A percentile compares a stretch with the other conserved stretches of the same genome.
These are phyloP conservation scores for Candida tetrigidarum DNA, from an alignment of 1,139 yeast genomes.

Conservation along the genomic window DNA sequence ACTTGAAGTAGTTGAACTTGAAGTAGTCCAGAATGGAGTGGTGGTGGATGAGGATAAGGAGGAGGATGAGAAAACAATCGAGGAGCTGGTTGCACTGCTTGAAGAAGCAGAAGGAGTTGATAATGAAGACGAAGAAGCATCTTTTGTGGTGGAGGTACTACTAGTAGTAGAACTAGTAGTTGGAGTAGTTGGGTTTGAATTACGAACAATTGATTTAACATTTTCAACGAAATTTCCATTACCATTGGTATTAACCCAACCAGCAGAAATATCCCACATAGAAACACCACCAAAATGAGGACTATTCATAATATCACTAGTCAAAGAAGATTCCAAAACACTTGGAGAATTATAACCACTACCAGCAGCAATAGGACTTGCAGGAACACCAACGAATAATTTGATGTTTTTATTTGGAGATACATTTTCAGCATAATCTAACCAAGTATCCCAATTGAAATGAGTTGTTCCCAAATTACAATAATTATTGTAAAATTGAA, in stretches of 20 bases:
- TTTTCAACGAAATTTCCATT: slow-evolving; percentile 47
- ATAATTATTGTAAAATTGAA: slow-evolving; percentile 93
- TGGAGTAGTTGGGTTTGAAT: slow-evolving; percentile 13
- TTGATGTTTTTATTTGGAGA: slow-evolving; percentile 73
- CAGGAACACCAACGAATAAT: slow-evolving; percentile 76
- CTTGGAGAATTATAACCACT: slow-evolving; percentile 30
- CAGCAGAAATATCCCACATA: slow-evolving; percentile 93
- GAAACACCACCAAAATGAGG: slow-evolving; percentile 80
- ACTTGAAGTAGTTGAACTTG: slow-evolving; percentile 5
- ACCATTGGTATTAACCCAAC: slow-evolving; percentile 54
- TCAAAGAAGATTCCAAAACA: slow-evolving; percentile 24
- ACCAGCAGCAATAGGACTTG: slow-evolving; percentile 68
- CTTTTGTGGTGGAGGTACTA: slow-evolving; percentile 11
- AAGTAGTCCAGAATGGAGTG: slow-evolving; percentile 10
- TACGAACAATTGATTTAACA: slow-evolving; percentile 36
- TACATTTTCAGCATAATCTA: slow-evolving; percentile 58
- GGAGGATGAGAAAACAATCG: slow-evolving; percentile 10
- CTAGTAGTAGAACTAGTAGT: slow-evolving; percentile 12
- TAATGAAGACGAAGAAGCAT: too few species aligned
- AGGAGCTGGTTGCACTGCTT: slow-evolving; percentile 15
- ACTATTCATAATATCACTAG: slow-evolving; percentile 41
- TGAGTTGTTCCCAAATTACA: slow-evolving; percentile 56
- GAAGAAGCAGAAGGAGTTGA: slow-evolving; percentile 16
- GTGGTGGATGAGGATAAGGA: slow-evolving; percentile 14
- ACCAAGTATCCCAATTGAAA: slow-evolving; percentile 92